Evolutionary conservation across 176 grass and related monocot species (phyloP).

Genomic region (Avena atlantica): DNA sequence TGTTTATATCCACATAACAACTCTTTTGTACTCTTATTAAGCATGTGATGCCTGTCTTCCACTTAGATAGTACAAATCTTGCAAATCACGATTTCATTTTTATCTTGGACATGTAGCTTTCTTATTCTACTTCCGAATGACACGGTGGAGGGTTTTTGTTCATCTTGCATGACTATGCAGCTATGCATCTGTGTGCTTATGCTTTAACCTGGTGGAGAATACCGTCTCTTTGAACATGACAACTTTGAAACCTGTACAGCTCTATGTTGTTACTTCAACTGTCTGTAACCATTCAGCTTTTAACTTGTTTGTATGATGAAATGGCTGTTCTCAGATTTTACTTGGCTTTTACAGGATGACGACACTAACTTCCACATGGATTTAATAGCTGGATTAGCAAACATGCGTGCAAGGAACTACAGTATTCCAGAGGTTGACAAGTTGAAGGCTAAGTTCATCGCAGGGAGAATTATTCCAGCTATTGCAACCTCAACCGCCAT

Average conservation of each 20-base stretch:
- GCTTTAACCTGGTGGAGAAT: neutral
- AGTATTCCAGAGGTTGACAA: slow-evolving; percentile 79
- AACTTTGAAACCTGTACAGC: neutral
- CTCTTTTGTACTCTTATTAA: neutral
- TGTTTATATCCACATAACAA: neutral
- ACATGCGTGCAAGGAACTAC: slow-evolving; percentile 87
- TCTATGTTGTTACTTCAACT: neutral
- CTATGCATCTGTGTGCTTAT: neutral
- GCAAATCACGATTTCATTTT: neutral
- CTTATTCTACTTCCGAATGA: neutral
- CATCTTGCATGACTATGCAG: neutral
- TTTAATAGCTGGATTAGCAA: slow-evolving; percentile 74
- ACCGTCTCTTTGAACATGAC: neutral
- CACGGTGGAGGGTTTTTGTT: neutral
- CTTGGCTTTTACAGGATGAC: slow-evolving; percentile 58
- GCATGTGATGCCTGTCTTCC: neutral
- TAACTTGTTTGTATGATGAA: neutral
- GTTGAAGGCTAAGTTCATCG: slow-evolving; percentile 84
- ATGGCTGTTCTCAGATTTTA: neutral
- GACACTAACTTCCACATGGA: slow-evolving; percentile 86
- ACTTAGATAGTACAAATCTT: slow-evolving; percentile 17
- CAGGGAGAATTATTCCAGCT: slow-evolving; percentile 74
- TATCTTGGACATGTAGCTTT: neutral
- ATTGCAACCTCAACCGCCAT: slow-evolving; percentile 82
- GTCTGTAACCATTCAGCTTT: neutral